Percentiles rank a stretch among this genome's conserved stretches.
Evolutionary conservation across 2,329 filamentous ascomycete species (phyloP).

Genomic region (Fusarium marasasianum): DNA sequence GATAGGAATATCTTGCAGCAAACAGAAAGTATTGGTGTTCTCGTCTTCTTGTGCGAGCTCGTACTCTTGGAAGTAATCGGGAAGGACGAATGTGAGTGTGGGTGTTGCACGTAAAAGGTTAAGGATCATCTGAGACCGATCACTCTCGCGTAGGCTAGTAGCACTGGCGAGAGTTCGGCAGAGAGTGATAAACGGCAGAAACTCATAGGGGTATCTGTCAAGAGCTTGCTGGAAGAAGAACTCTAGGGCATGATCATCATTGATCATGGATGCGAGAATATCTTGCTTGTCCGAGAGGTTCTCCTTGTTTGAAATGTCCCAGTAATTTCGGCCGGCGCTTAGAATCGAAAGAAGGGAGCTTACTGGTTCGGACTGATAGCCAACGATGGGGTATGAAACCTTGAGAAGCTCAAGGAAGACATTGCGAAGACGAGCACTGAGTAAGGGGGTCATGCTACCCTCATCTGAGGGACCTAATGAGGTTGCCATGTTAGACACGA

Average conservation of each 20-base stretch:
- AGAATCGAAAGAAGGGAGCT: conserved; percentile 73
- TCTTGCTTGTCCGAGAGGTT: conserved; percentile 48
- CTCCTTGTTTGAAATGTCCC: conserved; percentile 57
- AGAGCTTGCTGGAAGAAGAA: conserved; percentile 74
- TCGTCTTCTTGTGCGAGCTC: conserved; percentile 85
- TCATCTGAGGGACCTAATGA: conserved; percentile 56
- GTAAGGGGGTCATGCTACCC: conserved; percentile 61
- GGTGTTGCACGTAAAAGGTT: conserved; percentile 74
- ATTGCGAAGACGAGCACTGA: conserved; percentile 70
- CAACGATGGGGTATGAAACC: conserved; percentile 71
- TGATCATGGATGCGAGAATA: conserved; percentile 47
- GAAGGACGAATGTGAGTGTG: conserved; percentile 81
- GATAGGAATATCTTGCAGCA: conserved; percentile 71
- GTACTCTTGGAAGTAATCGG: conserved; percentile 76
- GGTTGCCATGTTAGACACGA: conserved; percentile 61
- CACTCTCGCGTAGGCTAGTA: conserved; percentile 44
- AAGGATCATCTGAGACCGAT: conserved; percentile 62
- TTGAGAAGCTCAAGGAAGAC: conserved; percentile 77
- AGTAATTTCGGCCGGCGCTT: conserved; percentile 62
- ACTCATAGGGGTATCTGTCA: conserved; percentile 86
- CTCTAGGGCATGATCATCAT: conserved; percentile 60
- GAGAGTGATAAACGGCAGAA: conserved; percentile 78
- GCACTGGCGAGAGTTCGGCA: conserved; percentile 68
- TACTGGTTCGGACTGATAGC: conserved; percentile 78
- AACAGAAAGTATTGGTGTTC: conserved; percentile 79